Percentiles rank a stretch among this genome's conserved stretches.
Evolutionary conservation across 1,284 basidiomycete genomes (phyloP).

Genomic region (Phellopilus nigrolimitatus): DNA sequence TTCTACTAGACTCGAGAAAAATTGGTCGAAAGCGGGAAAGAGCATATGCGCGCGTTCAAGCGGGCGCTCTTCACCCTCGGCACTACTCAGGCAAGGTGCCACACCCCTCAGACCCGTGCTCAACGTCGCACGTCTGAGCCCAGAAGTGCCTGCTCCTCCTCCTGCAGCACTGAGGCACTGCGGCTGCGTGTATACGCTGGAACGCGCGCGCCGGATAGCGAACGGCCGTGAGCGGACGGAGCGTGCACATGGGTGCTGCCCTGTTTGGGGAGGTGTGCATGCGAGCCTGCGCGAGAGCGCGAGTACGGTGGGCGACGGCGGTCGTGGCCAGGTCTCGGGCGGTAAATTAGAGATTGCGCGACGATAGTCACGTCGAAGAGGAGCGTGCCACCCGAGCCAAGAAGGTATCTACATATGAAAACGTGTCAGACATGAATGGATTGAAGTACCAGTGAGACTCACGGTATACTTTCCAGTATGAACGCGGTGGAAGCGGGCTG

Average conservation of each 20-base stretch:
- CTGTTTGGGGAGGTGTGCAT: not conserved
- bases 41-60: too few relatives aligned
- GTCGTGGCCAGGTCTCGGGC: slow-evolving; percentile 20
- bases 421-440: too few relatives aligned
- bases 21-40: too few relatives aligned
- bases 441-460: too few relatives aligned
- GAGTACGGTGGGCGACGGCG: not conserved
- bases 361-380: slow-evolving; percentile 88
- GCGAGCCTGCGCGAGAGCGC: slow-evolving; percentile 3
- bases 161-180: not conserved
- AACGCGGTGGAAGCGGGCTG: slow-evolving; percentile 53
- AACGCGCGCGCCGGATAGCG: too few relatives aligned
- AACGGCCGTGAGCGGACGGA: too few relatives aligned
- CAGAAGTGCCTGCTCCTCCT: slow-evolving; percentile 7
- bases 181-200: not conserved
- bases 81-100: too few relatives aligned
- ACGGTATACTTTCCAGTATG: slow-evolving; percentile 73
- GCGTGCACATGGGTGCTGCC: too few relatives aligned
- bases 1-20: too few relatives aligned
- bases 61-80: too few relatives aligned
- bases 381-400: slow-evolving; percentile 86
- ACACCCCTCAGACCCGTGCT: too few relatives aligned
- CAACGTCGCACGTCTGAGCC: too few relatives aligned
- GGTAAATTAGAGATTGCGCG: slow-evolving; percentile 53
- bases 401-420: slow-evolving; percentile 72